A percentile compares a stretch with the other conserved stretches of the same genome.
phyloP scores from a whole-genome alignment of 75 land plant species.

The Cryptomeria japonica region DNA sequence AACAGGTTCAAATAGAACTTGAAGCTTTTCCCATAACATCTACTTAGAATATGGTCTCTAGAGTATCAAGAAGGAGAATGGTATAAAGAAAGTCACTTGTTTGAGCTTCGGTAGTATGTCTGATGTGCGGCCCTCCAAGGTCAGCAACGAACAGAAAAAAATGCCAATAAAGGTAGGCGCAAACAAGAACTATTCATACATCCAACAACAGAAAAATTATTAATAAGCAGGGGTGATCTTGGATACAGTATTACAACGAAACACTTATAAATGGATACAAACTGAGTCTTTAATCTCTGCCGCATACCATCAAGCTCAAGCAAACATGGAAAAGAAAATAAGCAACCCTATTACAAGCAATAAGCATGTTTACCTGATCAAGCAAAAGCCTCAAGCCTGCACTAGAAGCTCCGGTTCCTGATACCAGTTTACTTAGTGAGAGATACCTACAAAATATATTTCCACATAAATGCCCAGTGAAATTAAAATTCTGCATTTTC shows the following conservation, averaged over 20 bases:
- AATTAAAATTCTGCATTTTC: neutral
- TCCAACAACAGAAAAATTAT: neutral
- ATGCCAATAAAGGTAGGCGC: conserved; percentile 90
- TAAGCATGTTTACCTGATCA: conserved; percentile 71
- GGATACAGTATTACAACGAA: conserved; percentile 5
- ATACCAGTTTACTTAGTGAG: conserved; percentile 65
- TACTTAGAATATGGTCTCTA: neutral
- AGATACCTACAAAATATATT: conserved; percentile 61
- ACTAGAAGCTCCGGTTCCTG: conserved; percentile 60
- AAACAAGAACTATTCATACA: conserved; percentile 73
- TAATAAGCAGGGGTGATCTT: neutral
- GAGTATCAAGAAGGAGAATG: neutral
- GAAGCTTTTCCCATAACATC: neutral
- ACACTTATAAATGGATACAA: neutral
- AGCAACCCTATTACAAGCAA: neutral
- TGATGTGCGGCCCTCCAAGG: conserved; percentile 75
- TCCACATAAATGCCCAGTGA: neutral
- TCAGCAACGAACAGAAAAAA: conserved; percentile 68
- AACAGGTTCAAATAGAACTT: neutral
- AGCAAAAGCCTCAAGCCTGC: conserved; percentile 78
- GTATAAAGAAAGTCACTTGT: conserved; percentile 49
- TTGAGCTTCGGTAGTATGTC: conserved; percentile 78
- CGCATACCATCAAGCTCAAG: neutral
- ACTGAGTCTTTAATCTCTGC: neutral
- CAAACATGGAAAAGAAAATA: neutral